phyloP scores from a whole-genome alignment of 2,329 filamentous ascomycete genomes.

The Erysiphe pulchra region DNA sequence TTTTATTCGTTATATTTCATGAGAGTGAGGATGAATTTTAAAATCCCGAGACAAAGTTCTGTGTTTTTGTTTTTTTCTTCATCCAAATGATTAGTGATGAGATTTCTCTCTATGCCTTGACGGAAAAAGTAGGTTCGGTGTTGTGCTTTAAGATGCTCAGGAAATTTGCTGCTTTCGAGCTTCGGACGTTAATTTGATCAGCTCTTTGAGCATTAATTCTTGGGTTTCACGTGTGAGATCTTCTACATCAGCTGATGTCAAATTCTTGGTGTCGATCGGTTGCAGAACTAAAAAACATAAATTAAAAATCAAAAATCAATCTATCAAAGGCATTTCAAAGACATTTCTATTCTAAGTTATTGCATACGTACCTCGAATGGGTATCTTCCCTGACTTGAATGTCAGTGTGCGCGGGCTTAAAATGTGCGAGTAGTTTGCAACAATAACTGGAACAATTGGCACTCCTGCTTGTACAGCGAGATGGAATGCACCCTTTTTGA shows the following conservation, averaged over 20 bases:
- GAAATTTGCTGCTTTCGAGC: conserved; percentile 12
- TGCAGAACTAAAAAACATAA: conserved; percentile 50
- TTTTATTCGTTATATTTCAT: no score
- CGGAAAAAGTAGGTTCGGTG: no score
- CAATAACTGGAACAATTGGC: conserved; percentile 67
- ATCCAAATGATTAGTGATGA: no score
- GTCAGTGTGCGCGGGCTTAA: conserved; percentile 35
- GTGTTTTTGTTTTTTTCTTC: no score
- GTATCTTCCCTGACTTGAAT: conserved; percentile 45
- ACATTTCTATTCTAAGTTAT: no score
- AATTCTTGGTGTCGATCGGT: conserved; percentile 50
- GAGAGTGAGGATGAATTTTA: no score
- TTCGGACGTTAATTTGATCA: conserved; percentile 26
- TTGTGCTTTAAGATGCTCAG: no score
- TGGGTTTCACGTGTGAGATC: conserved; percentile 39
- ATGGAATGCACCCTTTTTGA: conserved; percentile 98
- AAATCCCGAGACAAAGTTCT: no score
- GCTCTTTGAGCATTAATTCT: conserved; percentile 49
- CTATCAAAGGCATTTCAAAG: no score
- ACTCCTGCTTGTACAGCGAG: conserved; percentile 83
- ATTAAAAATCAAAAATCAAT: neutral
- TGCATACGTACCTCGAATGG: conserved; percentile 35
- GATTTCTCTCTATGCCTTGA: no score
- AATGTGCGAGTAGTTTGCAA: conserved; percentile 55
- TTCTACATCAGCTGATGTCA: conserved; percentile 56